Evolutionary conservation across 768 basidiomycete species (phyloP).

Genomic region (Chalciporus piperatus): DNA sequence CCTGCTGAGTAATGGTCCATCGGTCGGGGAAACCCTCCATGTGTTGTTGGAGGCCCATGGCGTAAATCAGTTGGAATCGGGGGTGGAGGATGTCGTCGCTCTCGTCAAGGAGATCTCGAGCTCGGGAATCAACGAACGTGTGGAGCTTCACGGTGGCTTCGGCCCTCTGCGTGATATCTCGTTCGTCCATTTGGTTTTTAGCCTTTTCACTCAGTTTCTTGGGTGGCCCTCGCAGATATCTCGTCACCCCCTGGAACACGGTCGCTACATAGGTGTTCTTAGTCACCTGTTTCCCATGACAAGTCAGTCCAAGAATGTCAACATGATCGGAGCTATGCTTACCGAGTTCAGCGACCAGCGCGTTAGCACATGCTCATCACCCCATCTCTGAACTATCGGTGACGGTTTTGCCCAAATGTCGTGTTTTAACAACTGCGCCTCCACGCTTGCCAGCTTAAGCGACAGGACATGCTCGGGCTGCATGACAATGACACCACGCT

Average conservation of each 20-base stretch:
- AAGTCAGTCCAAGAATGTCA: too few relatives aligned
- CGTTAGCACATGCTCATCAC: background rate
- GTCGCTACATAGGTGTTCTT: background rate
- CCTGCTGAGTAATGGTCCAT: constrained; percentile 29
- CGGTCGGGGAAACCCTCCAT: constrained; percentile 28
- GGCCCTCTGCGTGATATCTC: too few relatives aligned
- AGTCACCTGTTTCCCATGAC: background rate
- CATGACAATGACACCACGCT: constrained; percentile 39
- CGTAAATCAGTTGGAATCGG: constrained; percentile 32
- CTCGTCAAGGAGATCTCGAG: constrained; percentile 20
- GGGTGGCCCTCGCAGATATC: background rate
- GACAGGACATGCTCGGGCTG: constrained; percentile 54
- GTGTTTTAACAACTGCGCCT: constrained; percentile 20
- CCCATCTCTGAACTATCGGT: constrained; percentile 1
- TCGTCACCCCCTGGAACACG: background rate
- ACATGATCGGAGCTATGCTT: background rate
- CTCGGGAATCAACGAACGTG: constrained; percentile 9
- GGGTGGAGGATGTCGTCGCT: constrained; percentile 25
- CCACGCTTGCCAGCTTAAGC: constrained; percentile 41
- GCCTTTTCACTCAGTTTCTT: too few relatives aligned
- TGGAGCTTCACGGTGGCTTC: too few relatives aligned
- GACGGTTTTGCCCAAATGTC: constrained; percentile 9
- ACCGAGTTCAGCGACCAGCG: background rate
- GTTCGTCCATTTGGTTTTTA: rapidly evolving
- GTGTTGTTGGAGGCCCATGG: constrained; percentile 18